Evolutionary conservation across 2,329 filamentous ascomycete genomes (phyloP), one percentile per base, ranked within the genome.

Genomic region (Epichloe aotearoae): DNA sequence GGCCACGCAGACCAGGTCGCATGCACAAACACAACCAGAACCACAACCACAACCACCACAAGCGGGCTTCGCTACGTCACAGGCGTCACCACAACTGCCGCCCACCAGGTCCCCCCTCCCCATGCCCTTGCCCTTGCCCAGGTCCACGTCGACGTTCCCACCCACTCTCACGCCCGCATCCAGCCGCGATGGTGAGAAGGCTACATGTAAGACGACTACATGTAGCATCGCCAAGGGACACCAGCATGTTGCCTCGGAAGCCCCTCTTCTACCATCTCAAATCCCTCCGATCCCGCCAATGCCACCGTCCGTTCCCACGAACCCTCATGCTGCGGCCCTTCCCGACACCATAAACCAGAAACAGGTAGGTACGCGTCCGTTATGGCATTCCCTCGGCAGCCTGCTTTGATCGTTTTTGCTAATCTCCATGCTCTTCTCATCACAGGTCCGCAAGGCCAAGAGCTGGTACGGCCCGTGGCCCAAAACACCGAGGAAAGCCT

Each of bases 401-500:
- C 7, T 2, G 42, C 42, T 14, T 46, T 12, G n/a, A 36, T 19
- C 5, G 4, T 8, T 38, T 46, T 17, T 1, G 19, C 46, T 54
- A 52, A 39, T 53, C 42, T 6, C 20, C 39, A 14, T 45, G 15
- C 20, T 46, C 20, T 33, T 44, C 20, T 36, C 19, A 19, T 41
- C 30, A 19, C 57, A 79, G 75, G 64, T 73, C 38, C 72, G 70
- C 53, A 79, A 79, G 59, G 65, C 72, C 8, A 69, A 69, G 46
- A 82, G 78, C 61, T 83, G 79, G 80, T 83, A 83, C 62, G 77
- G 77, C 49, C 77, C 79, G 17, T 82, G 77, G 77, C 75, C 77
- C 17, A 69, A 75, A 53, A 62, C 65, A 36, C 67, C 73, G 33
- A 83, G 80, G 33, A 83, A 83, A 59, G 76, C 79, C 6, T 66